Evolutionary conservation across 768 basidiomycete genomes (phyloP).

Genomic region (Agrocybe pediades): DNA sequence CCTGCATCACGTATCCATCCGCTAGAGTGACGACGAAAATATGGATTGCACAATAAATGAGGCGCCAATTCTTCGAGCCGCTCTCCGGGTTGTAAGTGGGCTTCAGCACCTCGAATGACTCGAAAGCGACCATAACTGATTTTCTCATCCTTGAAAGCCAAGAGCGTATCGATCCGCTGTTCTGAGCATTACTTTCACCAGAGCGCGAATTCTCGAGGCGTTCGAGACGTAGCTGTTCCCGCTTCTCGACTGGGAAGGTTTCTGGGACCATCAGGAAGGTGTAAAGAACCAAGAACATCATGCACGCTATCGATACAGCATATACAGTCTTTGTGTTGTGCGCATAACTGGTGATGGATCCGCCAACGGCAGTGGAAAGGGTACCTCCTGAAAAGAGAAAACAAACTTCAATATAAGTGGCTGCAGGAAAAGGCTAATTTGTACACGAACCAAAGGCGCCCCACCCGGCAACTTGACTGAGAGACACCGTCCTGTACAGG

Average conservation of each 20-base stretch:
- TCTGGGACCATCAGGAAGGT: conserved; percentile 7
- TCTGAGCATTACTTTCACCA: neutral
- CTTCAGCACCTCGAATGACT: conserved; percentile 8
- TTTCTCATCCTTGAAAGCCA: neutral
- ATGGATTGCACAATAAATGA: conserved; percentile 9
- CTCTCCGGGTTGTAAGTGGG: conserved; percentile 2
- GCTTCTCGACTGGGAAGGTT: conserved; percentile 8
- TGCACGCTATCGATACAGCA: neutral
- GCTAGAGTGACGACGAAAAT: conserved; percentile 10
- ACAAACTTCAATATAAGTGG: neutral
- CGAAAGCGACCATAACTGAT: neutral
- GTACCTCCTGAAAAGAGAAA: conserved; percentile 3
- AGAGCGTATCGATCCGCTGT: too few species aligned
- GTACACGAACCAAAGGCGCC: neutral
- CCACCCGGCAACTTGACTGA: conserved; percentile 12
- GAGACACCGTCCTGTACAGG: conserved; percentile 5
- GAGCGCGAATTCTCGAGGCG: neutral
- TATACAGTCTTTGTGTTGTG: conserved; percentile 2
- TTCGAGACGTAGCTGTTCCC: conserved; percentile 4
- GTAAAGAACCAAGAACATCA: neutral
- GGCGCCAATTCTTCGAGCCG: conserved; percentile 6
- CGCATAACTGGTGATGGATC: conserved; percentile 6
- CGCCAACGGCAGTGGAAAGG: conserved; percentile 4
- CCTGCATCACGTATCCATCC: conserved; percentile 7
- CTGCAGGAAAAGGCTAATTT: neutral